Base-by-base conservation (phyloP, 148 eudicot genomes). In the Cornus florida region DNA sequence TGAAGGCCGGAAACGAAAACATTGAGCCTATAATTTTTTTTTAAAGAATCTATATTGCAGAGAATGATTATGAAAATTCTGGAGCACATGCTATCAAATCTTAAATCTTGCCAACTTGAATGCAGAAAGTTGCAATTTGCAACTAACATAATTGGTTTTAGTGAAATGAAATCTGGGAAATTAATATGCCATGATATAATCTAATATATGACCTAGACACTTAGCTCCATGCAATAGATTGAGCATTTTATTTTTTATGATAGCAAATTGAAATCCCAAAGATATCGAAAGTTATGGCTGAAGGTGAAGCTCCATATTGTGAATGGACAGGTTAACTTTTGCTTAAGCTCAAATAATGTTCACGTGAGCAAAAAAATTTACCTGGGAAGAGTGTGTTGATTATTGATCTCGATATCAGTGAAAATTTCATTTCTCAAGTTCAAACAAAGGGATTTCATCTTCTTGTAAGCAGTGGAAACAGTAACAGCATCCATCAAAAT, bases 351-450 rank as follows among this genome's bases (percentile, higher is more conserved):
- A 50, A 17, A 53, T 12, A 12, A 17, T 33, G 17, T 5, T 24
- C 28, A 14, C 23, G 33, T 2, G 33, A 62, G 43, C 32, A 70
- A 38, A 60, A 68, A 56, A 12, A 38, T 67, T 76, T 86, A 88
- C 99, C 97, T 95, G 66, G 99, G 99, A 69, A 95, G 97, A 84
- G 92, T 87, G 82, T 93, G 86, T 83, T 90, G 92, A 79, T 91
- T 92, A 86, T 95, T 93, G 84, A 95, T 92, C 78, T 95, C 93
- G n/a, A 92, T 95, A 79, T 95, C 99, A 38, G 95, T 92, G 67
- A 86, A 88, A 78, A 93, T 94, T 81, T 95, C 99, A 81, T 89
- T 92, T 39, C 93, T 83, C 78, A 95, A 76, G 80, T 95, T 92
- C 86, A 89, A 79, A 80, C 99, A 93, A n/a, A 93, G 90, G 23